Conservation (phyloP, 441 rosid species). For the Flueggea neowawraea region DNA sequence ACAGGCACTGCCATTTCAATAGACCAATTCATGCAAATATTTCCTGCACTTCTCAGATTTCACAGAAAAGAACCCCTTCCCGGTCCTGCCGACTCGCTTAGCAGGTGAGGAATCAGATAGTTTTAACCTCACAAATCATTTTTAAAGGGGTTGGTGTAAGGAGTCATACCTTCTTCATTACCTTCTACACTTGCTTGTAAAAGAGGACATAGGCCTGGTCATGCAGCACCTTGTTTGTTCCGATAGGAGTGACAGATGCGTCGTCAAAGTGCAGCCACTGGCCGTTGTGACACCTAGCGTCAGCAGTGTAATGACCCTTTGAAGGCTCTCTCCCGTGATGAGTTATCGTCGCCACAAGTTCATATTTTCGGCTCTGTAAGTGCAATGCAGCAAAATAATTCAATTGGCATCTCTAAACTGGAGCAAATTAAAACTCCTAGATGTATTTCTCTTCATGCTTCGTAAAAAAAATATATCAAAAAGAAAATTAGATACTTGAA, state of each 20-base stretch:
- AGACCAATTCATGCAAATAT: neutral
- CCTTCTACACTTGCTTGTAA: conserved; percentile 69
- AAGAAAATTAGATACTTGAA: neutral
- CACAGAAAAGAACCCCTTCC: no score
- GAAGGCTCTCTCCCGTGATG: conserved; percentile 97
- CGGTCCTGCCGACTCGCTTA: neutral
- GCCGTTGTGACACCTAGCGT: conserved; percentile 56
- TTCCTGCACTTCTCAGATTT: neutral
- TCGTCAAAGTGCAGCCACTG: conserved; percentile 95
- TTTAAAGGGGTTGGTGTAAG: neutral
- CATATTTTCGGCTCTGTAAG: conserved; percentile 75
- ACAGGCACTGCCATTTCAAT: neutral
- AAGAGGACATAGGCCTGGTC: conserved; percentile 95
- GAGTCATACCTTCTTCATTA: neutral
- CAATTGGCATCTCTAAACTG: no score
- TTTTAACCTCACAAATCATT: neutral
- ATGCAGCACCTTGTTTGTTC: conserved; percentile 68
- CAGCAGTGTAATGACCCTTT: conserved; percentile 93
- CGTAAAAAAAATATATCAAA: neutral
- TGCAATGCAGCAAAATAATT: neutral
- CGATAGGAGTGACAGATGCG: conserved; percentile 71
- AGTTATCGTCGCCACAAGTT: conserved; percentile 87
- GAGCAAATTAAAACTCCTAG: no score
- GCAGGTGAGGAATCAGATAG: neutral
- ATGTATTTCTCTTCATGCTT: no score